Conservation (phyloP, 1,284 basidiomycete genomes). For the Microbotryomycetes sp. region DNA sequence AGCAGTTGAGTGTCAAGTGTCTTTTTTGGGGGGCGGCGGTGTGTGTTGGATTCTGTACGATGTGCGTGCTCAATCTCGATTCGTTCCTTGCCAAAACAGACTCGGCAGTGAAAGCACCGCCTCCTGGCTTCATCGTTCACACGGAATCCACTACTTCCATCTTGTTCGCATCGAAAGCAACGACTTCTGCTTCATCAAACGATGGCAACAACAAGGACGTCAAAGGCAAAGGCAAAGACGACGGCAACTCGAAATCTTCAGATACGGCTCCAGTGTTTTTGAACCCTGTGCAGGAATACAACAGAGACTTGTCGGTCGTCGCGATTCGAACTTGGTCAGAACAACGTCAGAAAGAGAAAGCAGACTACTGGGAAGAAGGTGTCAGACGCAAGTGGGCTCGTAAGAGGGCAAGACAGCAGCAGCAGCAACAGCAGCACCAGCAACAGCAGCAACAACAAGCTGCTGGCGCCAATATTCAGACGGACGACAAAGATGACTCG, state of each 20-base stretch:
- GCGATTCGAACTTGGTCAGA: conserved; percentile 82
- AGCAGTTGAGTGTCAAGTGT: too few species aligned
- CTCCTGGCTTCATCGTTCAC: conserved; percentile 24
- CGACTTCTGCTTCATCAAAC: neutral
- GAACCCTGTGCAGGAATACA: conserved; percentile 98
- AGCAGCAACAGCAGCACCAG: conserved; percentile 16
- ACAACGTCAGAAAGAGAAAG: conserved; percentile 59
- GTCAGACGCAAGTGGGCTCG: conserved; percentile 27
- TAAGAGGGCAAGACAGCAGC: conserved; percentile 7
- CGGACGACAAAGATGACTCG: conserved; percentile 27
- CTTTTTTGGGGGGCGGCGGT: too few species aligned
- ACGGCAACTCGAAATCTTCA: neutral
- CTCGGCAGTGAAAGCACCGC: too few species aligned
- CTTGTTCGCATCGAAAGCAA: conserved; percentile 17
- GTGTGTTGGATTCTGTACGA: too few species aligned
- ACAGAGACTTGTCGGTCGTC: conserved; percentile 85
- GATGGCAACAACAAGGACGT: neutral
- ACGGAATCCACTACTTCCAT: conserved; percentile 30
- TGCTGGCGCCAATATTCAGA: conserved; percentile 20
- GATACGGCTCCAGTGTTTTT: conserved; percentile 56
- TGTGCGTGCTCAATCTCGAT: too few species aligned
- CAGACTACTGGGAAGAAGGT: conserved; percentile 53
- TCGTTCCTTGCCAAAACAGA: too few species aligned
- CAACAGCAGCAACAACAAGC: conserved; percentile 12
- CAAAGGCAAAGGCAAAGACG: neutral